Conservation (phyloP, 2,329 filamentous ascomycete species). For the Aurifilum marmelostoma region DNA sequence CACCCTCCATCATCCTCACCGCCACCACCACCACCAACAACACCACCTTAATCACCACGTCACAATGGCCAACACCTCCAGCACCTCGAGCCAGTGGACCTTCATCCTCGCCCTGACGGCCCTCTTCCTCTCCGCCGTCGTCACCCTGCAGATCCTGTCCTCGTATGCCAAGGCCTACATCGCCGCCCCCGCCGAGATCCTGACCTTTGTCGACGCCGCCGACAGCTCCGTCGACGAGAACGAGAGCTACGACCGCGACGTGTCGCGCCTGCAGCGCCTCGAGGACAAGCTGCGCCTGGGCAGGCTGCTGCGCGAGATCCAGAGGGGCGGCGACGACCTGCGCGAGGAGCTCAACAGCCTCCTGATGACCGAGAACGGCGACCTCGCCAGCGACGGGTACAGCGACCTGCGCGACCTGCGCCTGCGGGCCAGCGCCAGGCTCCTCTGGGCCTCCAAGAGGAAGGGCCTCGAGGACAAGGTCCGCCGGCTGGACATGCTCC, state of each 20-base stretch:
- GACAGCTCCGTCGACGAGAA: slow-evolving; percentile 67
- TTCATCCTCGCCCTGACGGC: slow-evolving; percentile 62
- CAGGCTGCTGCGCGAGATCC: slow-evolving; percentile 63
- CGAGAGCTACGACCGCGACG: slow-evolving; percentile 65
- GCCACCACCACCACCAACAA: not conserved
- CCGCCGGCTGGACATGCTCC: slow-evolving; percentile 61
- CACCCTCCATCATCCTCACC: slow-evolving; percentile 13
- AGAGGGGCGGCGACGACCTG: slow-evolving; percentile 62
- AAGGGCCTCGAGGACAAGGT: slow-evolving; percentile 59
- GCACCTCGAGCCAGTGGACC: slow-evolving; percentile 54
- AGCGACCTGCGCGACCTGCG: slow-evolving; percentile 33
- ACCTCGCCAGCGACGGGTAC: slow-evolving; percentile 32
- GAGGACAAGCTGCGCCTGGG: slow-evolving; percentile 66
- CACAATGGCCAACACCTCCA: slow-evolving; percentile 55
- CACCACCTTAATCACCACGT: slow-evolving; percentile 39
- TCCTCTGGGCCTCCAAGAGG: slow-evolving; percentile 63
- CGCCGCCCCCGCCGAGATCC: slow-evolving; percentile 61
- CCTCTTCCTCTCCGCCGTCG: slow-evolving; percentile 57
- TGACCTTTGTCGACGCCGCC: slow-evolving; percentile 61
- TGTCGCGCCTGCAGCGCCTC: slow-evolving; percentile 59
- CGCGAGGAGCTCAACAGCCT: slow-evolving; percentile 61
- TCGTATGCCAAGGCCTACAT: slow-evolving; percentile 60
- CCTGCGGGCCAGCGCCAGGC: slow-evolving; percentile 52
- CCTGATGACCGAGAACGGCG: slow-evolving; percentile 50
- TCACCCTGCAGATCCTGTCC: slow-evolving; percentile 55